A percentile compares a stretch with the other conserved stretches of the same genome.
Evolutionary conservation across 2,329 filamentous ascomycete genomes (phyloP).

Genomic region (Chlorencoelia australis): DNA sequence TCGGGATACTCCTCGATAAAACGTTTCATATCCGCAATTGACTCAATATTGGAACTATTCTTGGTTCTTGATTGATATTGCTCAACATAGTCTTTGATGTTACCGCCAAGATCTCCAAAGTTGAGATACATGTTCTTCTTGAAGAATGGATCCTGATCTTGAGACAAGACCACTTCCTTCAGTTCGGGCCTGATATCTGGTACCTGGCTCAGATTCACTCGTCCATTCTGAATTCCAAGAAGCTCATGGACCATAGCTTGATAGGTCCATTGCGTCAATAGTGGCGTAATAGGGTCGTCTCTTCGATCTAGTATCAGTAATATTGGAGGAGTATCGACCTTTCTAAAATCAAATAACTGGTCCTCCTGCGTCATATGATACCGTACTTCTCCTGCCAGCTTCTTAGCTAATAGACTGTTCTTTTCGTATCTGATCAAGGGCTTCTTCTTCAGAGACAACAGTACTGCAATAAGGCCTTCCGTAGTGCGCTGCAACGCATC

Average conservation of each 20-base stretch:
- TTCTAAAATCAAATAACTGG: conserved; percentile 91
- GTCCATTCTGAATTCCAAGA: conserved; percentile 87
- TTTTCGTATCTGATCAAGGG: conserved; percentile 89
- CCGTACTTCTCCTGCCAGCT: conserved; percentile 82
- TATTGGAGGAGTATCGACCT: conserved; percentile 88
- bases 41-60: conserved; percentile 90
- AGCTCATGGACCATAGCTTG: conserved; percentile 99
- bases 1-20: conserved; percentile 99
- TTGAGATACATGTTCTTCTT: conserved; percentile 99
- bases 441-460: conserved; percentile 92
- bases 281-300: conserved; percentile 87
- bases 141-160: conserved; percentile 97
- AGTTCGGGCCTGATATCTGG: conserved; percentile 79
- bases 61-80: conserved; percentile 98
- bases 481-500: conserved; percentile 79
- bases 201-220: conserved; percentile 77
- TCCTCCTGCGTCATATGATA: conserved; percentile 94
- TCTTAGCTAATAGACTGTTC: conserved; percentile 82
- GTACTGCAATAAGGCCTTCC: conserved; percentile 73
- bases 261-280: conserved; percentile 97
- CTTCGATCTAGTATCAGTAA: conserved; percentile 82
- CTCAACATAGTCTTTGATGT: conserved; percentile 97
- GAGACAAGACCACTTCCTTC: conserved; percentile 87
- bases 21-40: conserved; percentile 96
- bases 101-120: conserved; percentile 89